phyloP scores from a whole-genome alignment of 768 basidiomycete genomes.

The Boletus rubropictus region DNA sequence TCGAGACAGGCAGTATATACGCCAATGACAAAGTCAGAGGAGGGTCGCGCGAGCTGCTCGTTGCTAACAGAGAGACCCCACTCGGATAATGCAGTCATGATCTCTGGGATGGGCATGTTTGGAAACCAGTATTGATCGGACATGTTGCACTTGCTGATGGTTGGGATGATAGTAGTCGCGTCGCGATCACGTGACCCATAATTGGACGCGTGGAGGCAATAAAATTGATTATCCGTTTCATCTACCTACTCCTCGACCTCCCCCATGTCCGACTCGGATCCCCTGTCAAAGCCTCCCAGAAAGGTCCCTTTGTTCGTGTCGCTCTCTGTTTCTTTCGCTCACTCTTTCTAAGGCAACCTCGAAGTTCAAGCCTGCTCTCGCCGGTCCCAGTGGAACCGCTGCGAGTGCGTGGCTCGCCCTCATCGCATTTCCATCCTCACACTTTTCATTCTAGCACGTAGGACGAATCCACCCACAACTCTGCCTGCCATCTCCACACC shows the following conservation, averaged over 20 bases:
- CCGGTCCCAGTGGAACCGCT: conserved; percentile 1
- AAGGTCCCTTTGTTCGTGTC: conserved; percentile 2
- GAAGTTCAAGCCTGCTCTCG: conserved; percentile 44
- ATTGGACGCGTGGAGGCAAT: conserved; percentile 8
- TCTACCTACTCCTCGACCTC: not conserved
- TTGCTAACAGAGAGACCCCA: conserved; percentile 66
- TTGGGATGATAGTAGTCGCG: not conserved
- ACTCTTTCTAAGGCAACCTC: conserved; percentile 17
- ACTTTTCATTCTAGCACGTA: conserved; percentile 19
- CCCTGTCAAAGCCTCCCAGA: not conserved
- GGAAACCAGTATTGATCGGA: conserved; percentile 53
- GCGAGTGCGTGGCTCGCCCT: conserved; percentile 2
- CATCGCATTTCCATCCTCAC: conserved; percentile 5
- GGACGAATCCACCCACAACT: conserved; percentile 1
- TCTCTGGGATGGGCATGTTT: conserved; percentile 57
- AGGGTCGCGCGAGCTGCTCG: conserved; percentile 64
- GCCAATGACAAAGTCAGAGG: conserved; percentile 61
- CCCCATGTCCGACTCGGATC: conserved; percentile 4
- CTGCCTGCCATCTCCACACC: conserved; percentile 44
- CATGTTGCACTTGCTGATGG: conserved; percentile 14
- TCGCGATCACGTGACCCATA: conserved; percentile 28
- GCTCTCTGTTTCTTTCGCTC: not conserved
- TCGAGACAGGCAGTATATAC: conserved; percentile 69
- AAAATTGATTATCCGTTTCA: conserved; percentile 10
- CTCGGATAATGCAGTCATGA: conserved; percentile 55